Evolutionary conservation across 257 asterid species (phyloP).

Genomic region (Solanum arcanum): DNA sequence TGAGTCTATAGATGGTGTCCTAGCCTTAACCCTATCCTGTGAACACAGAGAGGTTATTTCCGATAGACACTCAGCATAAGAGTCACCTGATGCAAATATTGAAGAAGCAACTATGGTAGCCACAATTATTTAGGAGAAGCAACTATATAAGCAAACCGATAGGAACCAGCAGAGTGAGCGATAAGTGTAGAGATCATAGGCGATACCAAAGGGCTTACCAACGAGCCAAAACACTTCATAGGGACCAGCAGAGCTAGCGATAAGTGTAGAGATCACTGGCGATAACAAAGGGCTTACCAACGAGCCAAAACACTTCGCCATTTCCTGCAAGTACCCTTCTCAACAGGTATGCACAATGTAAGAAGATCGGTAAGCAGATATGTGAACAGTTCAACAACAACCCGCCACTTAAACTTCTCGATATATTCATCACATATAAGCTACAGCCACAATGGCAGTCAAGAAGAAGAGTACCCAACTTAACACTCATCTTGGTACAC

Average conservation of each 20-base stretch:
- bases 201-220: background rate
- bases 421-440: background rate
- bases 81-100: background rate
- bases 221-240: background rate
- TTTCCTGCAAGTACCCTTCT: background rate
- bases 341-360: background rate
- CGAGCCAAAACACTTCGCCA: background rate
- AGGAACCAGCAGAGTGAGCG: background rate
- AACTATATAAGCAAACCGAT: accelerated
- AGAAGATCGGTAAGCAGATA: constrained; percentile 50
- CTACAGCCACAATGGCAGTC: constrained; percentile 41
- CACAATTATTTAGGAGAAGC: too few relatives aligned
- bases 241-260: background rate
- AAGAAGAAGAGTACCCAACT: constrained; percentile 17
- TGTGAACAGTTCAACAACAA: constrained; percentile 24
- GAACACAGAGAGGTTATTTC: background rate
- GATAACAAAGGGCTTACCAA: background rate
- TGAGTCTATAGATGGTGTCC: background rate
- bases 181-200: background rate
- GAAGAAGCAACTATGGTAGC: background rate
- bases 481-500: constrained; percentile 27
- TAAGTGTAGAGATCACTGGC: background rate
- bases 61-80: background rate
- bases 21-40: background rate
- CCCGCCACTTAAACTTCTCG: constrained; percentile 39